These are phyloP conservation scores for Alternaria panax DNA, from an alignment of 2,329 filamentous ascomycete genomes.

Conservation along the genomic window DNA sequence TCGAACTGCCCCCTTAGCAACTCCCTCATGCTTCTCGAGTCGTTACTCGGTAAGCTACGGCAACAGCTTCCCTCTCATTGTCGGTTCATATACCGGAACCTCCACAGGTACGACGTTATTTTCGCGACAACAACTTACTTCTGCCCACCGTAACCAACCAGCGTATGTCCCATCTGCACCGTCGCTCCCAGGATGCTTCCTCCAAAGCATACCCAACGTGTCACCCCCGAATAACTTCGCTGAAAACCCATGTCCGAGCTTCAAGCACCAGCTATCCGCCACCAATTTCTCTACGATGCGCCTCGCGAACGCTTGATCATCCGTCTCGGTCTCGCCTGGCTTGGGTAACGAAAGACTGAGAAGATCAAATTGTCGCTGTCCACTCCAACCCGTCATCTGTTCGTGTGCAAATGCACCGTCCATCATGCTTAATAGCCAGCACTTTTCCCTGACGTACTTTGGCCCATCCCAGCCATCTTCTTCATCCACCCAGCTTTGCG, in stretches of 20 bases:
- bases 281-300: constrained; percentile 62
- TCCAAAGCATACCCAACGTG: constrained; percentile 64
- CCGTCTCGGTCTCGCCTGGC: constrained; percentile 51
- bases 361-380: constrained; percentile 58
- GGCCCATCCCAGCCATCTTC: constrained; percentile 64
- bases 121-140: constrained; percentile 57
- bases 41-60: not conserved
- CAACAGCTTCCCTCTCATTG: constrained; percentile 19
- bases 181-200: constrained; percentile 59
- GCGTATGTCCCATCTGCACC: constrained; percentile 61
- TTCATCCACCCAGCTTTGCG: constrained; percentile 61
- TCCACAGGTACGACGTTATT: constrained; percentile 15
- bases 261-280: constrained; percentile 62
- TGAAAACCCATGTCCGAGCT: constrained; percentile 64
- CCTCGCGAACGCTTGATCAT: constrained; percentile 58
- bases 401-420: constrained; percentile 47
- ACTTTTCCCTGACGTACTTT: constrained; percentile 54
- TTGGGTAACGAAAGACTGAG: constrained; percentile 56
- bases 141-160: constrained; percentile 62
- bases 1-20: not conserved
- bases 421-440: constrained; percentile 34
- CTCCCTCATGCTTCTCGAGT: not conserved
- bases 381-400: constrained; percentile 61
- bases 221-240: constrained; percentile 55
- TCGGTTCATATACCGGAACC: constrained; percentile 24